Evolutionary conservation across 2,329 filamentous ascomycete species (phyloP), one percentile per base, ranked within the genome.

Genomic region (Tolypocladium album): DNA sequence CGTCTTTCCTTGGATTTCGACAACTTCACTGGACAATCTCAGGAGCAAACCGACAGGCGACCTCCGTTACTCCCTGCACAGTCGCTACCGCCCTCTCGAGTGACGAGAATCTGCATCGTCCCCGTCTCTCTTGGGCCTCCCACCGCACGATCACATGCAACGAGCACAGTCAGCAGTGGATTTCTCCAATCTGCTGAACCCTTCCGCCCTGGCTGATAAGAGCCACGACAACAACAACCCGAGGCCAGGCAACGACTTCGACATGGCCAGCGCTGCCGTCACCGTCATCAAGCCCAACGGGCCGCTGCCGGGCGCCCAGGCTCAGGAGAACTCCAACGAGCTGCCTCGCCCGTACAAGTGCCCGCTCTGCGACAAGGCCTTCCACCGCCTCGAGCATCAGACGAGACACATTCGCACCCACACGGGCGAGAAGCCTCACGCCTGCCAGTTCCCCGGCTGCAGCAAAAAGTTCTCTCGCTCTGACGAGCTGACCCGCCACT

Each of bases 271-370:
- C 61, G 77, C 79, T 61, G 77, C 79, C 59, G 79, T 83, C 64
- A 81, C 76, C 65, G 74, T 84, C 68, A 76, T 86, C 72, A 78
- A 85, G 77, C 79, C 86, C 69, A 82, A 88, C 67, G 85, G 83
- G 62, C 82, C 82, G 56, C 71, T 86, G 56, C 84, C 85, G 55
- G 80, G 80, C 65, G 82, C 86, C 61, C 85, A 90, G 70, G 69
- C 78, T 64, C 67, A 84, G 75, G 75, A 90, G 57, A 67, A 63
- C 65, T 69, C 71, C 55, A 80, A 76, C 61, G 93, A 97, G 75
- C 84, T 97, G 59, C 94, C 94, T 61, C 88, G 94, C 60, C 93
- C 93, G 0, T 99, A 99, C 86, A 97, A 97, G 81, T 99, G 93
- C 76, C 92, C 93, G 62, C 85, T 99, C 64, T 99, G 94, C 80